Conservation (phyloP, 2,329 filamentous ascomycete species). For the Ascochyta clinopodiicola region DNA sequence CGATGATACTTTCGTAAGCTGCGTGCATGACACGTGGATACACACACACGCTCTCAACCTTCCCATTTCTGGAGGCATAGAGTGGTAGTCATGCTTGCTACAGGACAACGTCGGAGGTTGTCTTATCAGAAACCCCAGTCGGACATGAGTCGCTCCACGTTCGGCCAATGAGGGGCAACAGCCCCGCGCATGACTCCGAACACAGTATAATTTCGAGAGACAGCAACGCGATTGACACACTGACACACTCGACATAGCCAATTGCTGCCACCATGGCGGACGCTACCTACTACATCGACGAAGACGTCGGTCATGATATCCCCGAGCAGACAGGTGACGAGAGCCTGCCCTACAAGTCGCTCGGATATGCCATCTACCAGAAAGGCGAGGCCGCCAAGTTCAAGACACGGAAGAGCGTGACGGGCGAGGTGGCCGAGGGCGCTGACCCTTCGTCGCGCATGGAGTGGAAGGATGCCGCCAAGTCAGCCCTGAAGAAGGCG, state of each 20-base stretch:
- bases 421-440: constrained; percentile 46
- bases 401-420: constrained; percentile 65
- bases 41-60: background rate
- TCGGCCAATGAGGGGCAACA: constrained; percentile 25
- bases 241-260: constrained; percentile 24
- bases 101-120: constrained; percentile 7
- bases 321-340: constrained; percentile 70
- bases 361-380: constrained; percentile 78
- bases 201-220: constrained; percentile 37
- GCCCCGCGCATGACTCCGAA: constrained; percentile 33
- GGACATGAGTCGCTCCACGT: constrained; percentile 31
- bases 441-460: constrained; percentile 68
- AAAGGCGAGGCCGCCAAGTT: constrained; percentile 69
- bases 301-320: constrained; percentile 77
- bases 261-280: constrained; percentile 47
- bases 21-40: background rate
- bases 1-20: background rate
- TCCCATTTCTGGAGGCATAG: background rate
- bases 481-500: constrained; percentile 86
- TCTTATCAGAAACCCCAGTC: constrained; percentile 27
- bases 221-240: constrained; percentile 25
- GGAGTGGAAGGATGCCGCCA: constrained; percentile 81
- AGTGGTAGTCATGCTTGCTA: background rate
- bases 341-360: constrained; percentile 78
- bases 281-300: constrained; percentile 75